Base-by-base conservation (phyloP, 2,329 filamentous ascomycete species). In the Calonectria fujianensis region DNA sequence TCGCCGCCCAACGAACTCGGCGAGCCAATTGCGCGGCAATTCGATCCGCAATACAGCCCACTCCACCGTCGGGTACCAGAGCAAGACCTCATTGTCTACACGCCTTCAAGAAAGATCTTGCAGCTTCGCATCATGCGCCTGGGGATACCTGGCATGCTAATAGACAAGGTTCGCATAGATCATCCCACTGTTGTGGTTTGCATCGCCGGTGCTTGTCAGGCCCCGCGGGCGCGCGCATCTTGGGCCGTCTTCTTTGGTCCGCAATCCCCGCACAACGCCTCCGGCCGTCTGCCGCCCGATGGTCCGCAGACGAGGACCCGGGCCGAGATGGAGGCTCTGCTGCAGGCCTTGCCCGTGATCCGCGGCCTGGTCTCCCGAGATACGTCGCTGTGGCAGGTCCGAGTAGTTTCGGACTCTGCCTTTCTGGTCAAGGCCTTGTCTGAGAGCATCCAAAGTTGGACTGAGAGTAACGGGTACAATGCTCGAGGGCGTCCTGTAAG, bases 231-330 rank as follows among this genome's bases (percentile, higher is more conserved):
- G 7, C 74, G 69, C 9, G 80, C 75, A 0, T 41, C 78, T 14
- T 83, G 80, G 79, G 77, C 74, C 27, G 80, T 81, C 24, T 82
- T 76, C 51, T 80, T 81, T 63, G 82, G 81, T 4, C 76, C 76
- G 9, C 39, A 70, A 20, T 82, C 80, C 13, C 64, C 59, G 24
- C 66, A 78, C 69, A 83, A 82, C 65, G 54, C 63, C 7, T 51
- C 39, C 20, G 77, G 69, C 4, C 75, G 90, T 89, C 85, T 98
- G 94, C 86, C 94, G 92, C 32, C 88, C 88, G 16, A 91, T 85
- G 80, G 96, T 93, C 75, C 93, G 90, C 57, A 95, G 87, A 54
- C 96, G 80, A 27, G 91, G 90, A 84, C 94, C 96, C 75, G 94
- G 91, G 27, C 90, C 85, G 1, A 63, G n/a, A 63, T 63, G 14